phyloP scores from a whole-genome alignment of 2,329 filamentous ascomycete genomes.

The Didymella arachidicola region DNA sequence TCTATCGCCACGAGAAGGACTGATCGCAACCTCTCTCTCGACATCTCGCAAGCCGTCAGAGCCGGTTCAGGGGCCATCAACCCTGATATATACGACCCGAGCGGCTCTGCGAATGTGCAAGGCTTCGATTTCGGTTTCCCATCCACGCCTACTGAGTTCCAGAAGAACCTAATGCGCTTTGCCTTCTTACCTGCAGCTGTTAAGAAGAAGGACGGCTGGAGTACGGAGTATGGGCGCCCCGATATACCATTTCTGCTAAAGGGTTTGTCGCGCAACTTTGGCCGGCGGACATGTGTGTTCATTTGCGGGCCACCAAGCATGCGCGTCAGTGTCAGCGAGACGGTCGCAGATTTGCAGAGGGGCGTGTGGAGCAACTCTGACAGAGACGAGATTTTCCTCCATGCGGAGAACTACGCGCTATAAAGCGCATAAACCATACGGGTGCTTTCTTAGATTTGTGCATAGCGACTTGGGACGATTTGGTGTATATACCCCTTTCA shows the following conservation, averaged over 20 bases:
- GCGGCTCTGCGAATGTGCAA: conserved; percentile 28
- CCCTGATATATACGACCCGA: conserved; percentile 52
- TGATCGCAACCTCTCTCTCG: conserved; percentile 53
- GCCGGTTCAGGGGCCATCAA: conserved; percentile 49
- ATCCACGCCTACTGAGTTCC: conserved; percentile 83
- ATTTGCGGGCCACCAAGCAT: conserved; percentile 90
- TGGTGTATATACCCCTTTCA: conserved; percentile 31
- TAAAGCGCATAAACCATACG: conserved; percentile 52
- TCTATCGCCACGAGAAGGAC: conserved; percentile 53
- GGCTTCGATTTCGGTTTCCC: conserved; percentile 72
- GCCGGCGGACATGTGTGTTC: conserved; percentile 84
- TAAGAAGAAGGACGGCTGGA: conserved; percentile 76
- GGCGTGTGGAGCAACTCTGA: conserved; percentile 81
- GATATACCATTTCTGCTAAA: conserved; percentile 87
- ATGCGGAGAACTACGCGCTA: conserved; percentile 93
- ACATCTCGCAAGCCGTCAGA: conserved; percentile 52
- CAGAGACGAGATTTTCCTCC: conserved; percentile 89
- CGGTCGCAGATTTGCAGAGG: conserved; percentile 81
- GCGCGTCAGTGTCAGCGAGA: conserved; percentile 86
- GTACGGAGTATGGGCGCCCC: conserved; percentile 88
- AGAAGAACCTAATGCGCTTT: conserved; percentile 89
- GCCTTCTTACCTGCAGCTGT: conserved; percentile 72
- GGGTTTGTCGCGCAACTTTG: conserved; percentile 82
- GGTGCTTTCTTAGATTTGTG: conserved; percentile 24
- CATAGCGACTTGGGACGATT: conserved; percentile 34